Conservation (phyloP, 495 filamentous ascomycete genomes). For the Sordaria brevicollis region DNA sequence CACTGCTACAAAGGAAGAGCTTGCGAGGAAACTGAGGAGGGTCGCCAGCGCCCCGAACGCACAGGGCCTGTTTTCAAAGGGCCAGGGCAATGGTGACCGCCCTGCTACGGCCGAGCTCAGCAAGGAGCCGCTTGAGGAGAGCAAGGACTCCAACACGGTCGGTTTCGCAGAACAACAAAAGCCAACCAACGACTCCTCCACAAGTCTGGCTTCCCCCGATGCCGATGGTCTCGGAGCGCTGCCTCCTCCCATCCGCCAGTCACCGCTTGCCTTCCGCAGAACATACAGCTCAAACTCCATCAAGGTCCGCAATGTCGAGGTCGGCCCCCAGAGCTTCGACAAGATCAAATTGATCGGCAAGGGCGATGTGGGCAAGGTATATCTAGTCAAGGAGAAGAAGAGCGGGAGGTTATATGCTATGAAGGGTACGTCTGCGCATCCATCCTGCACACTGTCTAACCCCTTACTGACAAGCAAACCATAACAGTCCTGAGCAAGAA, state of each 20-base stretch:
- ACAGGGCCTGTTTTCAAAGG: slow-evolving; percentile 73
- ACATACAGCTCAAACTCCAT: slow-evolving; percentile 99
- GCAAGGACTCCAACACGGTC: slow-evolving; percentile 44
- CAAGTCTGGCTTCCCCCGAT: slow-evolving; percentile 12
- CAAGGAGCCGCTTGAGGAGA: slow-evolving; percentile 61
- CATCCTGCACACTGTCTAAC: neutral
- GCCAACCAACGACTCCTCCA: slow-evolving; percentile 8
- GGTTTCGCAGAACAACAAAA: slow-evolving; percentile 38
- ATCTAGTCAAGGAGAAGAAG: slow-evolving; percentile 96
- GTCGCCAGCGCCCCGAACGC: slow-evolving; percentile 96
- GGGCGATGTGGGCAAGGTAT: slow-evolving; percentile 97
- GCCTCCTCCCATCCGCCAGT: slow-evolving; percentile 32
- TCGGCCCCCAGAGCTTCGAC: slow-evolving; percentile 91
- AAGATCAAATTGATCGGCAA: slow-evolving; percentile 99
- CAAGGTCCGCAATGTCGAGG: slow-evolving; percentile 94
- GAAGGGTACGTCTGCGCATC: slow-evolving; percentile 58
- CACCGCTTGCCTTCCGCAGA: slow-evolving; percentile 67
- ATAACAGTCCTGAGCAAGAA: slow-evolving; percentile 88
- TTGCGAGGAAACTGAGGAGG: slow-evolving; percentile 82
- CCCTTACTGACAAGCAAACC: slow-evolving; percentile 26
- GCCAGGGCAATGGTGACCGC: slow-evolving; percentile 51
- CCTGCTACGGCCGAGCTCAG: slow-evolving; percentile 72
- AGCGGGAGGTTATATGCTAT: slow-evolving; percentile 90
- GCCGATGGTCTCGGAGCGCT: slow-evolving; percentile 24
- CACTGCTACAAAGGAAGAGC: slow-evolving; percentile 77